Evolutionary conservation across 2,329 filamentous ascomycete genomes (phyloP).

Genomic region (Teratosphaeria nubilosa): DNA sequence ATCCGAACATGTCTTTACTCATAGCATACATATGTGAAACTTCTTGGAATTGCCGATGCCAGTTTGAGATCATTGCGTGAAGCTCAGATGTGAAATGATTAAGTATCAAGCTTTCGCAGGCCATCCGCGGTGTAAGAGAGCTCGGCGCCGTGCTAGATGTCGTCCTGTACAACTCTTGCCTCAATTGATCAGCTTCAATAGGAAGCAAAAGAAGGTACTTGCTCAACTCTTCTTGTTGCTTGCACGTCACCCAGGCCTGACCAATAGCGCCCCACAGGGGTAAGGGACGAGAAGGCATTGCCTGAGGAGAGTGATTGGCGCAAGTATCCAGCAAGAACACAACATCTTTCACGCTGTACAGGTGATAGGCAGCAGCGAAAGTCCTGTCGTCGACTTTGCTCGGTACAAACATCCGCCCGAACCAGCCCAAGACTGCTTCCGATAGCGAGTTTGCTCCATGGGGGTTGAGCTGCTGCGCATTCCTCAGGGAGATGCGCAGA

Average conservation of each 20-base stretch:
- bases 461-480: conserved; percentile 57
- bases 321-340: conserved; percentile 60
- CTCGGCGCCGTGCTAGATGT: neutral
- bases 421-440: conserved; percentile 68
- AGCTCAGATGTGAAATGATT: conserved; percentile 15
- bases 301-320: conserved; percentile 43
- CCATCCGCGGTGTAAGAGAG: neutral
- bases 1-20: conserved; percentile 12
- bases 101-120: conserved; percentile 14
- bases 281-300: conserved; percentile 18
- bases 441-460: conserved; percentile 57
- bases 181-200: neutral
- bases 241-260: conserved; percentile 34
- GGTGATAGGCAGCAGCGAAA: conserved; percentile 55
- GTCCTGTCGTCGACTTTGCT: conserved; percentile 49
- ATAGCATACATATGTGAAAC: conserved; percentile 1
- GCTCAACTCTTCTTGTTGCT: conserved; percentile 32
- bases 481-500: conserved; percentile 58
- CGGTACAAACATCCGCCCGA: conserved; percentile 72
- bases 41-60: conserved; percentile 6
- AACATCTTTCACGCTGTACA: conserved; percentile 55
- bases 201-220: conserved; percentile 40
- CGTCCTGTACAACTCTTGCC: conserved; percentile 1
- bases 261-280: conserved; percentile 32
- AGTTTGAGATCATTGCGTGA: conserved; percentile 7